Evolutionary conservation across 345 rosid species (phyloP).

Genomic region (Arabidopsis arenosa): DNA sequence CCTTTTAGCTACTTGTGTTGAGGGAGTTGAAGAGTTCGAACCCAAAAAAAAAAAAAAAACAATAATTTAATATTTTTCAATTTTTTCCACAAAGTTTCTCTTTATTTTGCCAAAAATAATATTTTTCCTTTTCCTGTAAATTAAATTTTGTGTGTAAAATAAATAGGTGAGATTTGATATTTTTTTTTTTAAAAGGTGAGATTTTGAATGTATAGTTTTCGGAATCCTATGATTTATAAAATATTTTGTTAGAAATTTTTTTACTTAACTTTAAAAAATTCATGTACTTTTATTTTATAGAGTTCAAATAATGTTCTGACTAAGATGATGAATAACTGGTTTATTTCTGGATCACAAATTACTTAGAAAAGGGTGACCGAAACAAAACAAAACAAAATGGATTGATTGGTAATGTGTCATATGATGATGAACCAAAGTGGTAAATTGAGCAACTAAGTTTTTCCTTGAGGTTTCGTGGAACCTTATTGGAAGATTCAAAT

Average conservation of each 20-base stretch:
- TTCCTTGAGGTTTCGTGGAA: conserved; percentile 17
- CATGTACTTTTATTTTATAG: not conserved
- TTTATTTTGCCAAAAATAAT: not conserved
- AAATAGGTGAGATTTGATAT: not conserved
- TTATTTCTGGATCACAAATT: not conserved
- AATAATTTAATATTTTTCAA: not conserved
- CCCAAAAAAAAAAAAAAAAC: not conserved
- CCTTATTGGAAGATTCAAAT: conserved; percentile 1
- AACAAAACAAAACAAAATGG: not conserved
- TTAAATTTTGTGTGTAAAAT: not conserved
- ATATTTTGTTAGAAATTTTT: not conserved
- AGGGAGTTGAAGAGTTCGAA: not conserved
- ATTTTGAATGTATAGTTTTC: too few relatives aligned
- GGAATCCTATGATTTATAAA: too few relatives aligned
- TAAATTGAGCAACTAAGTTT: not conserved
- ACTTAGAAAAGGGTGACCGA: not conserved
- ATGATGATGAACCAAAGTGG: not conserved
- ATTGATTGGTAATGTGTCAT: not conserved
- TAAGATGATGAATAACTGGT: not conserved
- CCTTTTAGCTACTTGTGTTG: not conserved
- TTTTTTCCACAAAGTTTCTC: not conserved
- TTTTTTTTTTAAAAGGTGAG: too few relatives aligned
- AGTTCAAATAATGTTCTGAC: not conserved
- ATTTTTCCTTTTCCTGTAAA: not conserved
- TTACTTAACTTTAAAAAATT: not conserved